phyloP scores from a whole-genome alignment of 2,329 filamentous ascomycete species.

The Waltergamsia citrina region DNA sequence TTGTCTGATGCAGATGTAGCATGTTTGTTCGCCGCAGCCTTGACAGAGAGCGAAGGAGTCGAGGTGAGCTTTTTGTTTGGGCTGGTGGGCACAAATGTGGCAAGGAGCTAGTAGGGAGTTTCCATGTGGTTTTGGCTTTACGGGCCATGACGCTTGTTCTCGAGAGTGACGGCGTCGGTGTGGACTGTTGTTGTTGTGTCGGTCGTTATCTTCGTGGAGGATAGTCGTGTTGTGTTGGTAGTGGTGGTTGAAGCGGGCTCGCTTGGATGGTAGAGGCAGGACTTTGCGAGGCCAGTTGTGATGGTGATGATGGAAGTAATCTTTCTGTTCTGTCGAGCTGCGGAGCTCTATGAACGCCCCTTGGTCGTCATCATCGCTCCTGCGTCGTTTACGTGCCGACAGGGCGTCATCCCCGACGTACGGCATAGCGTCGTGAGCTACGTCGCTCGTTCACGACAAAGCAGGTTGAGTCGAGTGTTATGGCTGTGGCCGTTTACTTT shows the following conservation, averaged over 20 bases:
- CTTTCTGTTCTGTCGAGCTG: constrained; percentile 11
- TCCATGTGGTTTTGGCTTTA: background rate
- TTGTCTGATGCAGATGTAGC: constrained; percentile 59
- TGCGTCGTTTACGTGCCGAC: constrained; percentile 21
- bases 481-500: too few relatives aligned
- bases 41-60: constrained; percentile 57
- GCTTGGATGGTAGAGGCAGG: constrained; percentile 17
- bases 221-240: constrained; percentile 7
- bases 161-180: constrained; percentile 1
- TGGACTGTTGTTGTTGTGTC: background rate
- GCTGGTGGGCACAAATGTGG: constrained; percentile 58
- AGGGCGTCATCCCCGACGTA: constrained; percentile 17
- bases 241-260: constrained; percentile 12
- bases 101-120: constrained; percentile 40
- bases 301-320: constrained; percentile 14
- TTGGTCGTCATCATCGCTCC: constrained; percentile 16
- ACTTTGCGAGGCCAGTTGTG: constrained; percentile 17
- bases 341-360: constrained; percentile 11
- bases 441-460: too few relatives aligned
- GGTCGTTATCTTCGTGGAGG: background rate
- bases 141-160: constrained; percentile 5
- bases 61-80: constrained; percentile 55
- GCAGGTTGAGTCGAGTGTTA: too few relatives aligned
- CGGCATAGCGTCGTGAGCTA: constrained; percentile 22
- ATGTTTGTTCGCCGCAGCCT: constrained; percentile 52